Base-by-base conservation (phyloP, 805 yeast species). In the Metschnikowia reukaufii region DNA sequence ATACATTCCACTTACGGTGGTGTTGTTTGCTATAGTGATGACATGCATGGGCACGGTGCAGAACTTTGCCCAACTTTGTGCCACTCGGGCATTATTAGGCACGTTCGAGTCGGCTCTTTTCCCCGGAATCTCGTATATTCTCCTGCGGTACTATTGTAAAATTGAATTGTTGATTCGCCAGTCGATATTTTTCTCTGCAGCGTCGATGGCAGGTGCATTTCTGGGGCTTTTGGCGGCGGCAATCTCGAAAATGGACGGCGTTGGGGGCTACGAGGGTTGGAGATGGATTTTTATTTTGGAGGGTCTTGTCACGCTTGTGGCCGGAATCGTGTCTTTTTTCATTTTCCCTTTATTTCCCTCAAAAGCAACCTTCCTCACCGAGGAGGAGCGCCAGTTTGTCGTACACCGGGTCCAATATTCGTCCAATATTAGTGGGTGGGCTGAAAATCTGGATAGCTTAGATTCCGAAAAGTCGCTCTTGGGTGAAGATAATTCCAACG, bases 141-240 rank as follows among this genome's bases (percentile, higher is more conserved):
- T 85, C 58, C 73, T 86, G 32, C 79, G 81, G 64, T 85, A 82
- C 69, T 85, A 85, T 65, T 69, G 80, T 32, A 76, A 83, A 43
- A 64, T 65, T 15, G 91, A 85, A 63, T 77, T 88, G 10, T 88
- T 84, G 66, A 77, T 82, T 60, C 67, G 92, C 43, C 84, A 82
- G 63, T 76, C 85, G 30, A 76, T 82, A 44, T 85, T 86, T 65
- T 84, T 86, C 67, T 72, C 84, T 29, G 81, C 85, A 39, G 83
- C 91, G 4, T 79, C 85, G 52, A 72, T 86, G 45, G 88, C 91
- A 2, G 91, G 94, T 61, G 90, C 87, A 19, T 85, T 86, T 55
- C 84, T 85, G 12, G 90, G 90, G 48, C 81, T 87, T 23, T 74
- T 86, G 54, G 89, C 91, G 6, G 82, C 77, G 56, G 80, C 79